These are phyloP conservation scores for Ophiognomonia clavigignenti-juglandacearum DNA, from an alignment of 2,329 filamentous ascomycete species.

Conservation along the genomic window DNA sequence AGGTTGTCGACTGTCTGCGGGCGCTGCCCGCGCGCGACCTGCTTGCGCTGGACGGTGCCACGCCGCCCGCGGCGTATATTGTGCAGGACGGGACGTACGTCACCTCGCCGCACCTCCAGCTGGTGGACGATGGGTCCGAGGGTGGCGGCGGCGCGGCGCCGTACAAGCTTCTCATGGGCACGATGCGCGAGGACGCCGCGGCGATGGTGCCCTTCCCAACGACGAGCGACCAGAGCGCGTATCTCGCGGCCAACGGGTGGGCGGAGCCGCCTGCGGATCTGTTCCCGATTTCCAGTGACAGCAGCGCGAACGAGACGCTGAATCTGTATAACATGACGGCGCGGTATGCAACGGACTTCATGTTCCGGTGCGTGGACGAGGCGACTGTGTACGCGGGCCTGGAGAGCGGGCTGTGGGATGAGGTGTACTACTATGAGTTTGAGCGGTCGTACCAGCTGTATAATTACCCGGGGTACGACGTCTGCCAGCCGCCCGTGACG, in stretches of 20 bases:
- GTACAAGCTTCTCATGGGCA: slow-evolving; percentile 52
- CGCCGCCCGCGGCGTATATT: slow-evolving; percentile 48
- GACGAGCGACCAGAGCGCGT: slow-evolving; percentile 26
- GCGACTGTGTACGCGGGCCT: slow-evolving; percentile 50
- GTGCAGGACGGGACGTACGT: slow-evolving; percentile 56
- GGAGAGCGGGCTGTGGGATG: slow-evolving; percentile 37
- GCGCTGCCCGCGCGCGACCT: slow-evolving; percentile 38
- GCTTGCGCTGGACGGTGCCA: slow-evolving; percentile 32
- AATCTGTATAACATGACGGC: slow-evolving; percentile 51
- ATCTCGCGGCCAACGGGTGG: slow-evolving; percentile 29
- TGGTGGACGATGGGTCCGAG: too few species aligned
- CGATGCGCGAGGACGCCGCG: slow-evolving; percentile 49
- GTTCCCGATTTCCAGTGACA: slow-evolving; percentile 42
- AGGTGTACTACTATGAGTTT: slow-evolving; percentile 56
- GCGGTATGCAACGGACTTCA: slow-evolving; percentile 52
- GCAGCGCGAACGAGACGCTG: slow-evolving; percentile 43
- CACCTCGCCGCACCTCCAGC: slow-evolving; percentile 38
- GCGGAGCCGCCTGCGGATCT: slow-evolving; percentile 31
- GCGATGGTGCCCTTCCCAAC: slow-evolving; percentile 46
- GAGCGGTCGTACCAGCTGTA: slow-evolving; percentile 50
- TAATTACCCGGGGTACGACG: slow-evolving; percentile 48
- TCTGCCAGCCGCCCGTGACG: slow-evolving; percentile 38
- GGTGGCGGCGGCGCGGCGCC: slow-evolving; percentile 39
- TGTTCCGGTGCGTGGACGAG: slow-evolving; percentile 56
- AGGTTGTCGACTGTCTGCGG: slow-evolving; percentile 51